Conservation (phyloP, 2,329 filamentous ascomycete genomes). For the Penicillium sp. region DNA sequence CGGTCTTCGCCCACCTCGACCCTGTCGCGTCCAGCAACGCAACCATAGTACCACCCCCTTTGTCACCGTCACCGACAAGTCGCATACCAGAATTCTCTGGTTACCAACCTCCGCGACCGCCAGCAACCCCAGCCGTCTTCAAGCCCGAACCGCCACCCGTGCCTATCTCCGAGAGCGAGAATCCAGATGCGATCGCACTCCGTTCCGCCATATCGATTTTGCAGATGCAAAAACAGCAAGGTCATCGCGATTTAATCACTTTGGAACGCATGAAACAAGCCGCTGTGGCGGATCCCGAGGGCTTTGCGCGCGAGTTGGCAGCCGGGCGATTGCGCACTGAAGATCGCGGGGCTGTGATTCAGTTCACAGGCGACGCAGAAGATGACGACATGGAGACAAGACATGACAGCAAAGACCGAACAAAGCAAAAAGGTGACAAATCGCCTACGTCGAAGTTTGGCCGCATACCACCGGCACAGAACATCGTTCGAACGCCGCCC, state of each 20-base stretch:
- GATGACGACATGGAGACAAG: constrained; percentile 40
- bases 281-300: constrained; percentile 68
- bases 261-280: constrained; percentile 68
- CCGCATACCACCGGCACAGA: constrained; percentile 72
- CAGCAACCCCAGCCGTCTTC: constrained; percentile 26
- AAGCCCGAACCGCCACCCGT: constrained; percentile 40
- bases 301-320: constrained; percentile 67
- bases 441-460: constrained; percentile 49
- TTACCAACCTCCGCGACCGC: constrained; percentile 16
- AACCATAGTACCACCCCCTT: constrained; percentile 33
- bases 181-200: constrained; percentile 84
- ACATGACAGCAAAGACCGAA: constrained; percentile 23
- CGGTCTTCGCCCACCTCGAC: constrained; percentile 40
- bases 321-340: constrained; percentile 57
- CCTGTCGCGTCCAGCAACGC: constrained; percentile 27
- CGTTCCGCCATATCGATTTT: constrained; percentile 81
- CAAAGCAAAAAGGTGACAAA: constrained; percentile 14
- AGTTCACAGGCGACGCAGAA: constrained; percentile 39
- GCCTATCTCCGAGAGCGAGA: constrained; percentile 52
- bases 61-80: constrained; percentile 30
- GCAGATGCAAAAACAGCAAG: constrained; percentile 79
- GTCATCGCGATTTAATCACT: constrained; percentile 68
- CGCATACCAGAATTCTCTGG: constrained; percentile 3
- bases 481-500: constrained; percentile 78
- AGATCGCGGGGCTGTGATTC: constrained; percentile 32